Base-by-base conservation (phyloP, 1,284 basidiomycete genomes). In the Fereydounia khargensis region DNA sequence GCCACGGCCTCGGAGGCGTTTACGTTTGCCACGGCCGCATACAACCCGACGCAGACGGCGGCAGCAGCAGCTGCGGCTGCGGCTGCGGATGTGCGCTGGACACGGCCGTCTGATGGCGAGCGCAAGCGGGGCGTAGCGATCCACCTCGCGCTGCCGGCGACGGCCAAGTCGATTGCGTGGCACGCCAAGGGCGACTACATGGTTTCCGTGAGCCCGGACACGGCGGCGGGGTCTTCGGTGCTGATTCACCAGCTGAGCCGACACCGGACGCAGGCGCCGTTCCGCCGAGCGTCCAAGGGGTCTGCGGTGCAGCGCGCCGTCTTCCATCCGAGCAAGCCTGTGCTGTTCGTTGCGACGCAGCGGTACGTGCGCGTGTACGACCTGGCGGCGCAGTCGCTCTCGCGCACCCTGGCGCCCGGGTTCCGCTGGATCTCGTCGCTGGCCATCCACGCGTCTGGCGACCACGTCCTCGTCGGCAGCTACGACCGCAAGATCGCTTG, bases 321-420 rank as follows among this genome's bases (percentile, higher is more conserved):
- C 35, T 99, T 99, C 84, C 95, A 99, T 77, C 94, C 95, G 3
- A 78, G 81, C 37, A 91, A 91, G 76, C 91, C 95, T 6, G 85
- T 91, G 77, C 92, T 99, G 81, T 97, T 98, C 70, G 94, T 97
- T 42, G 95, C 95, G 83, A 98, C 95, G 3, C 92, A 98, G 78
- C 88, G 92, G 71, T 94, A 96, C 76, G 86, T 99, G 61, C 84
- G 92, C 52, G 77, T 98, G 56, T 99, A 98, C 80, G 92, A 98
- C 77, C 82, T 99, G 20, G 85, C 89, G 28, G 89, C 88, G 62
- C 95, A 99, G 79, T 87, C 87, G 70, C 81, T 98, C 41, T 78
- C 96, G 67, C 95, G 92, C 79, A 96, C 92, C 18, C 79, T 98
- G 38, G 85, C 83, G 73, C 88, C 94, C 7, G 94, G 94, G 42